Evolutionary conservation across 2,329 filamentous ascomycete genomes (phyloP).

Genomic region (Ceratocystis alfenasii): DNA sequence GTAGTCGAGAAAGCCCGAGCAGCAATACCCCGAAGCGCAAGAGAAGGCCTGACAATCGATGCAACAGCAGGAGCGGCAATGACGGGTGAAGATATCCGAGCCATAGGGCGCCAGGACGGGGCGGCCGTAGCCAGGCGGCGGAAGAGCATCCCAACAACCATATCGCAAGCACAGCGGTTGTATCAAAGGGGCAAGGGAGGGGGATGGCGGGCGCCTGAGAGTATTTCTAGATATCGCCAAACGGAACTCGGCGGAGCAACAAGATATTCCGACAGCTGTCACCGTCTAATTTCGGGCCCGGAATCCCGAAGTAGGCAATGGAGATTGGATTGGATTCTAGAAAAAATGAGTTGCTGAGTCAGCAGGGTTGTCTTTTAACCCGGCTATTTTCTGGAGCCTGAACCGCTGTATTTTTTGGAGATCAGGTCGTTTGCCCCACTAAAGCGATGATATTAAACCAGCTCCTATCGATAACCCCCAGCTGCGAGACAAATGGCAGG

Average conservation of each 20-base stretch:
- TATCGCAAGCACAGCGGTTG: not conserved
- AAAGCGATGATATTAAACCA: not conserved
- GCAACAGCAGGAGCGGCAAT: conserved; percentile 14
- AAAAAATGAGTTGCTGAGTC: conserved; percentile 6
- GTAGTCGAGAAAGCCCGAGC: conserved; percentile 43
- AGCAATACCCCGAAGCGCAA: conserved; percentile 3
- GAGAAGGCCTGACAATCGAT: not conserved
- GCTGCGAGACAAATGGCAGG: not conserved
- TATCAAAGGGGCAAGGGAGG: not conserved
- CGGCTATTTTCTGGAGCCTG: not conserved
- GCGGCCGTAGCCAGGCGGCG: conserved; percentile 16
- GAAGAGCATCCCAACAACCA: conserved; percentile 20
- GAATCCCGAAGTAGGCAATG: not conserved
- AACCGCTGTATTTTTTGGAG: not conserved
- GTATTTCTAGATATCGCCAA: not conserved
- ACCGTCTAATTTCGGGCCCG: not conserved
- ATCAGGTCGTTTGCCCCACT: not conserved
- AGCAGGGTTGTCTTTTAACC: not conserved
- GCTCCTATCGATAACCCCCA: not conserved
- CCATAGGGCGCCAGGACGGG: conserved; percentile 19
- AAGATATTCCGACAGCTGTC: not conserved
- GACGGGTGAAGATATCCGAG: conserved; percentile 27
- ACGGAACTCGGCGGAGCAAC: not conserved
- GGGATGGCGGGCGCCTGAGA: not conserved
- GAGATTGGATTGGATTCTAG: not conserved